Conservation (phyloP, 148 eudicot species). For the Spergularia bocconei region DNA sequence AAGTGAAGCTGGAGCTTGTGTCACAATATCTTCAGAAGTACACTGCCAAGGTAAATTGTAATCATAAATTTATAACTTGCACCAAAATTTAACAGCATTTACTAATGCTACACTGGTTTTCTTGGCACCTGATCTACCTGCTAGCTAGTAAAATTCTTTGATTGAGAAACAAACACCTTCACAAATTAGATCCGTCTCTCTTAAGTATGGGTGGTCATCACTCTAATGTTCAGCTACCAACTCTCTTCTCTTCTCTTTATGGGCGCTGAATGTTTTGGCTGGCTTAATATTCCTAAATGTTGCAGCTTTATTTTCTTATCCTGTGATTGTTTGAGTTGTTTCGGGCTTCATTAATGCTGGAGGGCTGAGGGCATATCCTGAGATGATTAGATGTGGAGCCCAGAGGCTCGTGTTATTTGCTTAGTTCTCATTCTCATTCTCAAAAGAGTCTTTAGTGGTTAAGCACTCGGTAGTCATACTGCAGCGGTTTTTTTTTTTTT, state of each 20-base stretch:
- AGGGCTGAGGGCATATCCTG: not conserved
- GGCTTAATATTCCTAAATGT: not conserved
- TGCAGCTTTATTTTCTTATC: not conserved
- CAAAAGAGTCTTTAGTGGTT: not conserved
- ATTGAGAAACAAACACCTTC: not conserved
- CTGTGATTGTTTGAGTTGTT: not conserved
- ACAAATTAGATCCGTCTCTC: not conserved
- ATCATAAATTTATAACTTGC: not conserved
- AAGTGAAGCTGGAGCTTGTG: constrained; percentile 68
- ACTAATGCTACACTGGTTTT: not conserved
- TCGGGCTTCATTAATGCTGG: not conserved
- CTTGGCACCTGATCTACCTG: not conserved
- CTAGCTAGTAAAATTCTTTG: not conserved
- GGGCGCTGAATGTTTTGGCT: not conserved
- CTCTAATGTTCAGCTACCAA: not conserved
- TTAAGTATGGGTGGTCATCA: not conserved
- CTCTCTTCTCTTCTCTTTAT: not conserved
- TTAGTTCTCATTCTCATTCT: not conserved
- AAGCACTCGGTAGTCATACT: not conserved
- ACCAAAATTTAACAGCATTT: not conserved
- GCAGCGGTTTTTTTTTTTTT: not conserved
- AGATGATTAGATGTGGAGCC: not conserved
- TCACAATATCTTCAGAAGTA: constrained; percentile 74
- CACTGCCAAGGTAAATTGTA: constrained; percentile 57
- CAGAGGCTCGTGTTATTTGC: not conserved